A percentile compares a stretch with the other conserved stretches of the same genome.
These are phyloP conservation scores for Aspergillus coremiiformis DNA, from an alignment of 495 filamentous ascomycete genomes.

Conservation along the genomic window DNA sequence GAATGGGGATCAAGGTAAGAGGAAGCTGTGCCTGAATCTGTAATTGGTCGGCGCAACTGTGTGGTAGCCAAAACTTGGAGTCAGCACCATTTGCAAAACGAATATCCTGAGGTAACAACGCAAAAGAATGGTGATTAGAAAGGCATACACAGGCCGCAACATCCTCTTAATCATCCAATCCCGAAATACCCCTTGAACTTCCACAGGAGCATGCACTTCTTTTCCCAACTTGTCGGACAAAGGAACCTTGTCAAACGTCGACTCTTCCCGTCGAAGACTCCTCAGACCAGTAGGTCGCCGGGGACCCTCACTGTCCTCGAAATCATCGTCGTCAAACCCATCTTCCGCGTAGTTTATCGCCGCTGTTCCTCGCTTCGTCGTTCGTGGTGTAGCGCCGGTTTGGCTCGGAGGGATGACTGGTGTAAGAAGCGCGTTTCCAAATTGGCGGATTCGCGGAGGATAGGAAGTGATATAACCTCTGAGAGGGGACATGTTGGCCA, in stretches of 20 bases:
- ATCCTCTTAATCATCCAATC: constrained; percentile 88
- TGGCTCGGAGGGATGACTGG: constrained; percentile 70
- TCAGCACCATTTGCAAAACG: constrained; percentile 9
- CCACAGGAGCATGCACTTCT: constrained; percentile 70
- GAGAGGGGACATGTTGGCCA: constrained; percentile 53
- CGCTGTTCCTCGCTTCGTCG: constrained; percentile 92
- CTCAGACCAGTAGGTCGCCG: constrained; percentile 78
- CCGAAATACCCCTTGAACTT: constrained; percentile 82
- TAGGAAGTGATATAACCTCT: constrained; percentile 89
- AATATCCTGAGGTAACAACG: not conserved
- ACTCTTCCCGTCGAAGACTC: constrained; percentile 73
- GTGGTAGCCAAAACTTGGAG: constrained; percentile 3
- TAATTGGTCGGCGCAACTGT: constrained; percentile 53
- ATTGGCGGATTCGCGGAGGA: constrained; percentile 82
- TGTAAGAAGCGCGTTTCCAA: constrained; percentile 85
- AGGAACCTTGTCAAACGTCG: constrained; percentile 51
- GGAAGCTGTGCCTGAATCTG: constrained; percentile 80
- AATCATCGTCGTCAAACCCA: constrained; percentile 88
- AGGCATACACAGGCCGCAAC: constrained; percentile 42
- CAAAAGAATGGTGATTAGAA: not conserved
- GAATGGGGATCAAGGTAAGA: constrained; percentile 86
- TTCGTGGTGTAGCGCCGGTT: constrained; percentile 63
- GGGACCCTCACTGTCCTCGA: constrained; percentile 76
- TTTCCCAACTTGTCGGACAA: constrained; percentile 71
- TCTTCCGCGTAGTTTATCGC: constrained; percentile 98